Conservation (phyloP, 331 rosid genomes). For the Acacia concinna region DNA sequence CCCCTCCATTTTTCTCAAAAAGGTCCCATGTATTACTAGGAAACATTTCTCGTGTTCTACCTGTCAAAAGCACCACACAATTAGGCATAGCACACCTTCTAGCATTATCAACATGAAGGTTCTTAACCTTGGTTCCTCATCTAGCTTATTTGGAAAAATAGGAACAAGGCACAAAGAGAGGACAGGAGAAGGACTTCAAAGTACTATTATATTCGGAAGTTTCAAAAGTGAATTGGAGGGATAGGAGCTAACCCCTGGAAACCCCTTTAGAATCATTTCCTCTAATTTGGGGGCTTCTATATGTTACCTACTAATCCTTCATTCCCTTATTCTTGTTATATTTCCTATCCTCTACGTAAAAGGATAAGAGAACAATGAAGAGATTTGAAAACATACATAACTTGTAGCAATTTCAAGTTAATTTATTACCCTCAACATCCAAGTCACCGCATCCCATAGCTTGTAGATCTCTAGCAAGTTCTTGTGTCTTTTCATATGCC, state of each 20-base stretch:
- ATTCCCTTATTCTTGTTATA: not conserved
- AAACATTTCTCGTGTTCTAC: slow-evolving; percentile 8
- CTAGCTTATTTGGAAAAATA: not conserved
- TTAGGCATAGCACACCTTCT: slow-evolving; percentile 3
- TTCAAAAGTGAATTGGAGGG: not conserved
- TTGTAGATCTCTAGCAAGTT: slow-evolving; percentile 87
- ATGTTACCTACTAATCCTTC: not conserved
- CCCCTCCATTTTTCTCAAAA: not conserved
- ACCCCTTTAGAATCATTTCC: not conserved
- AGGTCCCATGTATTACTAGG: slow-evolving; percentile 3
- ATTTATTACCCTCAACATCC: slow-evolving; percentile 89
- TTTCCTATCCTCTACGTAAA: not conserved
- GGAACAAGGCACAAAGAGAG: not conserved
- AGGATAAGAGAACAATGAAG: not conserved
- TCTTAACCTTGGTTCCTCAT: slow-evolving; percentile 24
- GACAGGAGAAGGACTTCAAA: not conserved
- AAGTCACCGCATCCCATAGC: slow-evolving; percentile 96
- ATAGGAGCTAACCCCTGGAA: not conserved
- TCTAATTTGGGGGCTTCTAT: not conserved
- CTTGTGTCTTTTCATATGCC: slow-evolving; percentile 94
- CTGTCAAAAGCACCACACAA: slow-evolving; percentile 12
- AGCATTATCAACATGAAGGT: slow-evolving; percentile 17
- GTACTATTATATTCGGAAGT: not conserved
- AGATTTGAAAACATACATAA: slow-evolving; percentile 22
- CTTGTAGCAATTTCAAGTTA: not conserved